Evolutionary conservation across 495 filamentous ascomycete species (phyloP).

Genomic region (Umbilicaria muhlenbergii): DNA sequence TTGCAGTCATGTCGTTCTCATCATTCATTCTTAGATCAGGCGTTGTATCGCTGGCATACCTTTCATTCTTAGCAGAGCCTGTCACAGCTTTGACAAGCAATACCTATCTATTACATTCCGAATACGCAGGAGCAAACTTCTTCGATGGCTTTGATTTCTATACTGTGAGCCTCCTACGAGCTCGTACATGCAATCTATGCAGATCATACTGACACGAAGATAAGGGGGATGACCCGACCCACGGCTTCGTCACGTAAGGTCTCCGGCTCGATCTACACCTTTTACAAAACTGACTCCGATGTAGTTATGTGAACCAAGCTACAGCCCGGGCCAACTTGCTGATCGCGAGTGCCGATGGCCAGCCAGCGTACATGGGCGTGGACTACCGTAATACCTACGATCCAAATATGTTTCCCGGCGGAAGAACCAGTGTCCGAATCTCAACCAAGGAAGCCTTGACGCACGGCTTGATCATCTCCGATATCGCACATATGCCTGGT

Average conservation of each 20-base stretch:
- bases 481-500: conserved; percentile 63
- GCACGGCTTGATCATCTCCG: conserved; percentile 55
- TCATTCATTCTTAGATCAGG: too few relatives aligned
- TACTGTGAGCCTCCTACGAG: not conserved
- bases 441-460: conserved; percentile 52
- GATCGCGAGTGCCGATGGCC: conserved; percentile 35
- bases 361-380: conserved; percentile 35
- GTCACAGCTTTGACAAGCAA: too few relatives aligned
- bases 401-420: conserved; percentile 19
- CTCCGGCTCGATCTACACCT: too few relatives aligned
- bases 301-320: conserved; percentile 38
- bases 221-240: conserved; percentile 9
- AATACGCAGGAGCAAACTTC: not conserved
- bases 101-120: not conserved
- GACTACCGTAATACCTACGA: conserved; percentile 25
- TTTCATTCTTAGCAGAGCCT: too few relatives aligned
- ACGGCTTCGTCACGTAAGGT: conserved; percentile 9
- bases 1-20: too few relatives aligned
- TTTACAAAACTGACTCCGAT: conserved; percentile 22
- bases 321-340: conserved; percentile 40
- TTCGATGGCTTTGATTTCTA: conserved; percentile 1
- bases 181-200: not conserved
- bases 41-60: too few relatives aligned
- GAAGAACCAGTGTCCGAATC: conserved; percentile 56
- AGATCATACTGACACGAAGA: not conserved